Evolutionary conservation across 805 yeast species (phyloP), one percentile per base, ranked within the genome.

Genomic region (Kuraishia ogatae): DNA sequence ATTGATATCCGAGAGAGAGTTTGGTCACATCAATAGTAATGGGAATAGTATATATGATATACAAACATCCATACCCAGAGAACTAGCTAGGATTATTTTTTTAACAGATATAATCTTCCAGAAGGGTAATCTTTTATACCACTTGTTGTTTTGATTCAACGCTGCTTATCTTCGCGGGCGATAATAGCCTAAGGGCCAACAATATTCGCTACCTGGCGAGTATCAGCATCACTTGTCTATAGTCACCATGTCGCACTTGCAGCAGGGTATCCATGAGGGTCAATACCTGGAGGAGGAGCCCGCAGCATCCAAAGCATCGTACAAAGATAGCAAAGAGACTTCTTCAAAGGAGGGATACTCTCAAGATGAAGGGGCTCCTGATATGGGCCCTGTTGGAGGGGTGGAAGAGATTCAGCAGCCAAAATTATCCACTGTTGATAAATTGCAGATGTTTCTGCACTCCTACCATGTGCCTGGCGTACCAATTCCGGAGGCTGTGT

Each of bases 401-500:
- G 49, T 3, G 3, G 24, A n/a, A 6, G 24, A 11, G 49, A n/a
- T 22, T 10, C 24, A 46, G 22, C 22, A 46, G 15, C 49, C 49
- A 13, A 46, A 7, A n/a, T 19, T 46, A 19, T 13, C 49, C 3
- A 23, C 50, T 8, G 35, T 21, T 22, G 56, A 54, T 19, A 47
- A 48, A 28, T 17, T 50, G 24, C 50, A 39, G 39, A n/a, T 24
- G 26, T 50, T 46, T 29, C 51, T 53, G 17, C 51, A 54, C 35
- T 7, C 19, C 2, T 49, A 53, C 39, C 24, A 35, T 6, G 21
- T 53, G 15, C 55, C 55, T 8, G 54, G 54, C 20, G 50, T 39
- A 23, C 15, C 19, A 15, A n/a, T 28, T 13, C 55, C 55, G 17
- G 24, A 35, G 19, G 7, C 21, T 29, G 53, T 51, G 10, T n/a